Evolutionary conservation across 345 rosid species (phyloP).

Genomic region (Moringa oleifera): DNA sequence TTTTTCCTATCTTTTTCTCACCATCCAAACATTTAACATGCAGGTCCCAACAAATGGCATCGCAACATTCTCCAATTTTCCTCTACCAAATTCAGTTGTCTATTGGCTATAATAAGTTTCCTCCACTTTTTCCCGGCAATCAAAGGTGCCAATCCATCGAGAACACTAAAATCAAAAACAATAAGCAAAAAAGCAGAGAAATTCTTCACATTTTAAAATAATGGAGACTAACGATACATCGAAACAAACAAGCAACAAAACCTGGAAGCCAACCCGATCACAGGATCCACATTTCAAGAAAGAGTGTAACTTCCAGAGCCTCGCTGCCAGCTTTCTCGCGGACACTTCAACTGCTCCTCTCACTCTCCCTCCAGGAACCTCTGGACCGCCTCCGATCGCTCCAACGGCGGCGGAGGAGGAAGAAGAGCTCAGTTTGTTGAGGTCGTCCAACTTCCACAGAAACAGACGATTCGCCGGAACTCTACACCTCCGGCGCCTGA

Average conservation of each 20-base stretch:
- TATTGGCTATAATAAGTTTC: neutral
- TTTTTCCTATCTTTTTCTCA: neutral
- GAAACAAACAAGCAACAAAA: neutral
- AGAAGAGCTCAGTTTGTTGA: neutral
- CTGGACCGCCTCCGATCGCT: neutral
- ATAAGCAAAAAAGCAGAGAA: neutral
- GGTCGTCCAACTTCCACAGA: slow-evolving; percentile 16
- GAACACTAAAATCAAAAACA: too few relatives aligned
- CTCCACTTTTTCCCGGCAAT: neutral
- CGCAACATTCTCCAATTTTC: too few relatives aligned
- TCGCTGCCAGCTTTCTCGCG: slow-evolving; percentile 39
- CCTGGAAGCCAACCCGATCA: slow-evolving; percentile 18
- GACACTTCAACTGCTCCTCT: slow-evolving; percentile 10
- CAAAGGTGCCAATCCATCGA: neutral
- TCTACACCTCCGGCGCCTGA: slow-evolving; percentile 5
- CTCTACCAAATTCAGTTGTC: neutral
- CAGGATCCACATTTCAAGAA: slow-evolving; percentile 9
- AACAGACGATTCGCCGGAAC: slow-evolving; percentile 19
- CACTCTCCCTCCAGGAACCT: neutral
- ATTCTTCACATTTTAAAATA: neutral
- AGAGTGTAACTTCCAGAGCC: slow-evolving; percentile 20
- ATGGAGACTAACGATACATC: neutral
- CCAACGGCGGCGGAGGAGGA: neutral
- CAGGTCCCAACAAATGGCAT: too few relatives aligned
- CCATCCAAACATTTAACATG: neutral